A percentile compares a stretch with the other conserved stretches of the same genome.
Evolutionary conservation across 2,329 filamentous ascomycete species (phyloP).

Genomic region (Fusarium solani-melongenae): DNA sequence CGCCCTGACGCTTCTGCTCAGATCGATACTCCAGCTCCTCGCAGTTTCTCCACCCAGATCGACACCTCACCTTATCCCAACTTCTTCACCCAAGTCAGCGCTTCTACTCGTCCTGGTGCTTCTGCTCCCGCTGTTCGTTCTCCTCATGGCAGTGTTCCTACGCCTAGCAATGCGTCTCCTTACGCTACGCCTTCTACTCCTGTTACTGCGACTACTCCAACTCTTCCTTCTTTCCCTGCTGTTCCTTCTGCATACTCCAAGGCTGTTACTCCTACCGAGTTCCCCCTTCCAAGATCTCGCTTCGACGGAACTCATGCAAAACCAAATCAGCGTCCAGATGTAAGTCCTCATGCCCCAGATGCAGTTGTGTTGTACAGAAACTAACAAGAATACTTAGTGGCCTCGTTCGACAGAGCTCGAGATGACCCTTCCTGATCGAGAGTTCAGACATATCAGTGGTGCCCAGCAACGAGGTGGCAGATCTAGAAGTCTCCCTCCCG

Average conservation of each 20-base stretch:
- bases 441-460: not conserved
- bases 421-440: not conserved
- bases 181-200: not conserved
- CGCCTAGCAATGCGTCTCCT: not conserved
- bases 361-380: no score
- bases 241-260: not conserved
- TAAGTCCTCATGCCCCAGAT: not conserved
- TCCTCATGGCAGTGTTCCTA: not conserved
- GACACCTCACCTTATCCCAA: not conserved
- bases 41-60: not conserved
- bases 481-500: slow-evolving; percentile 1
- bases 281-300: not conserved
- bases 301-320: not conserved
- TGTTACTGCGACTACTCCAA: not conserved
- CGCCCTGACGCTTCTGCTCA: not conserved
- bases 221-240: not conserved
- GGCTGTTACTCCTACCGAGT: not conserved
- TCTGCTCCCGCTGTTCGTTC: not conserved
- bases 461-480: not conserved
- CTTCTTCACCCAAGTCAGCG: not conserved
- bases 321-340: not conserved
- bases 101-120: not conserved
- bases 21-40: not conserved
- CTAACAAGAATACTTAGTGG: slow-evolving; percentile 7
- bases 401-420: not conserved